These are phyloP conservation scores for Fusarium xylarioides DNA, from an alignment of 2,329 filamentous ascomycete species.

Conservation along the genomic window DNA sequence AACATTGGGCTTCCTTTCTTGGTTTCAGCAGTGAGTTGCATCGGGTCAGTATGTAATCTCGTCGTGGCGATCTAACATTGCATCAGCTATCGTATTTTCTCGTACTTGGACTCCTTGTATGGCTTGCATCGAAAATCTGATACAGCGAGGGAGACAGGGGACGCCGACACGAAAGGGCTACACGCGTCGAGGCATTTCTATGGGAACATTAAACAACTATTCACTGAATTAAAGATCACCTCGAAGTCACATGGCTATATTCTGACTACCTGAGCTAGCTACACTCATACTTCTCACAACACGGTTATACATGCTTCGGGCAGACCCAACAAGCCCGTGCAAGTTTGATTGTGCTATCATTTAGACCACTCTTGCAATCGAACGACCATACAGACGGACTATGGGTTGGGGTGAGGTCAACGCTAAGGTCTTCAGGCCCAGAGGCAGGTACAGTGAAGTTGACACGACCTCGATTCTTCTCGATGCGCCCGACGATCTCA, in stretches of 20 bases:
- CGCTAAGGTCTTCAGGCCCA: background rate
- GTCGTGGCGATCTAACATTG: background rate
- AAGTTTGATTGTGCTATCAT: background rate
- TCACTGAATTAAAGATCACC: background rate
- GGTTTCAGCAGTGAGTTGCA: background rate
- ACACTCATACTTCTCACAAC: background rate
- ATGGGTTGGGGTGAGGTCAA: background rate
- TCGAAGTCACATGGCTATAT: background rate
- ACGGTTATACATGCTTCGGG: background rate
- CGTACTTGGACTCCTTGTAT: background rate
- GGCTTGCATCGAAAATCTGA: background rate
- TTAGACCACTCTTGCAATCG: background rate
- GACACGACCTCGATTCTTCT: background rate
- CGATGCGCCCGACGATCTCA: background rate
- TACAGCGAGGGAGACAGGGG: background rate
- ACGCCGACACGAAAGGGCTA: background rate
- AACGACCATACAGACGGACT: background rate
- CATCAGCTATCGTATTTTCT: background rate
- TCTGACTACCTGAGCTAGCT: background rate
- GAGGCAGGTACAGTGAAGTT: background rate
- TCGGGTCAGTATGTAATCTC: accelerated
- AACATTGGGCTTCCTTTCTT: background rate
- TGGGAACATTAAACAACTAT: too few species aligned
- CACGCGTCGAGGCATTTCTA: too few species aligned
- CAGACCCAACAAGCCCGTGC: background rate